Conservation (phyloP, 2,329 filamentous ascomycete species). For the Exophiala phaeomuriformis region DNA sequence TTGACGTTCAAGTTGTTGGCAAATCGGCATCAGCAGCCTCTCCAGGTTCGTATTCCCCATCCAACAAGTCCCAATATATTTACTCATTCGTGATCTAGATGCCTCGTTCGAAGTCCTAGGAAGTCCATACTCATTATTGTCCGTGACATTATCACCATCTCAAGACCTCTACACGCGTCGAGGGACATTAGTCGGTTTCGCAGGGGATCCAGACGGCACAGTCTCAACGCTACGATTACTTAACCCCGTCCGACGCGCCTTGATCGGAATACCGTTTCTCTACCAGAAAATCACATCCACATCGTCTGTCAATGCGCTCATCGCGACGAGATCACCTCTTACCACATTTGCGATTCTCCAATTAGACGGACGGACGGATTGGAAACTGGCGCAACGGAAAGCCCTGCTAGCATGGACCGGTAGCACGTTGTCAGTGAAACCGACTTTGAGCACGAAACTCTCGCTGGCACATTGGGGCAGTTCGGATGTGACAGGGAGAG, state of each 20-base stretch:
- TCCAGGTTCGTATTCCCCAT: slow-evolving; percentile 32
- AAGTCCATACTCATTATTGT: slow-evolving; percentile 85
- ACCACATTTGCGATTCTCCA: slow-evolving; percentile 83
- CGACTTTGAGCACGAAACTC: slow-evolving; percentile 60
- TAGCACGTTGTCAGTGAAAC: slow-evolving; percentile 68
- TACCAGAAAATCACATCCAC: slow-evolving; percentile 65
- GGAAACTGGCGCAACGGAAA: slow-evolving; percentile 82
- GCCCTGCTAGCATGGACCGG: slow-evolving; percentile 96
- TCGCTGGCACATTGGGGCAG: slow-evolving; percentile 84
- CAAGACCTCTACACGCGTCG: slow-evolving; percentile 88
- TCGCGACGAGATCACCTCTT: slow-evolving; percentile 77
- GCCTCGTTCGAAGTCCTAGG: slow-evolving; percentile 91
- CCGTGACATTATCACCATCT: slow-evolving; percentile 84
- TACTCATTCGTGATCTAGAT: slow-evolving; percentile 50
- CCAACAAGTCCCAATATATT: background rate
- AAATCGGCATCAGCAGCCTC: slow-evolving; percentile 38
- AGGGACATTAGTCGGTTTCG: slow-evolving; percentile 66
- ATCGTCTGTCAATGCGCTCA: slow-evolving; percentile 76
- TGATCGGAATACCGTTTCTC: slow-evolving; percentile 84
- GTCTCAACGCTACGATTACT: slow-evolving; percentile 84
- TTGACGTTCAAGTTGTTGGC: slow-evolving; percentile 32
- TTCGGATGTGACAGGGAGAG: slow-evolving; percentile 79
- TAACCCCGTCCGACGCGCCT: slow-evolving; percentile 70
- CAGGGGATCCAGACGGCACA: slow-evolving; percentile 73
- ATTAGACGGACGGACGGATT: slow-evolving; percentile 88